Conservation (phyloP, 345 rosid genomes). For the Populus davidiana region DNA sequence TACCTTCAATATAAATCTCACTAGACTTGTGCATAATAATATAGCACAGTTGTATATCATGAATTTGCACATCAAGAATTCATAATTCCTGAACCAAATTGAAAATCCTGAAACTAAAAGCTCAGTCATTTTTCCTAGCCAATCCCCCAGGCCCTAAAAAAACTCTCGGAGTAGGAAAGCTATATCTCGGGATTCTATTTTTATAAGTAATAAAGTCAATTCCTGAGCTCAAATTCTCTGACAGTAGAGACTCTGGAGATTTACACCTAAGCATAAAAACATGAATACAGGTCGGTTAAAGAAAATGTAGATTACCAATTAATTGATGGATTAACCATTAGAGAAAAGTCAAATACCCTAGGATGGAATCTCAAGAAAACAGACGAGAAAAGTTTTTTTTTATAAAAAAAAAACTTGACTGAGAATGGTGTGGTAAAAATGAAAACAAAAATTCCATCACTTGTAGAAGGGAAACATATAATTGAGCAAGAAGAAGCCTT, state of each 20-base stretch:
- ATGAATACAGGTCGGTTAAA: constrained; percentile 28
- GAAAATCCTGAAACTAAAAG: constrained; percentile 13
- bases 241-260: constrained; percentile 13
- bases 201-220: constrained; percentile 18
- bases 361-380: background rate
- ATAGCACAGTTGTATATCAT: background rate
- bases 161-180: background rate
- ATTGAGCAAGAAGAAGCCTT: constrained; percentile 17
- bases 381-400: background rate
- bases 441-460: background rate
- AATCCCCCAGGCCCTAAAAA: background rate
- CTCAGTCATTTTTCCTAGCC: constrained; percentile 12
- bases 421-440: background rate
- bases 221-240: constrained; percentile 35
- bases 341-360: background rate
- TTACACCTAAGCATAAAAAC: constrained; percentile 43
- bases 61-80: background rate
- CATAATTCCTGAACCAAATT: constrained; percentile 10
- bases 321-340: background rate
- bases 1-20: constrained; percentile 5
- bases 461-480: background rate
- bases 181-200: constrained; percentile 22
- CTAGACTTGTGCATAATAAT: constrained; percentile 8
- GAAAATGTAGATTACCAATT: constrained; percentile 11
- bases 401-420: background rate